Conservation (phyloP, 2,329 filamentous ascomycete species). For the Fusarium sororula region DNA sequence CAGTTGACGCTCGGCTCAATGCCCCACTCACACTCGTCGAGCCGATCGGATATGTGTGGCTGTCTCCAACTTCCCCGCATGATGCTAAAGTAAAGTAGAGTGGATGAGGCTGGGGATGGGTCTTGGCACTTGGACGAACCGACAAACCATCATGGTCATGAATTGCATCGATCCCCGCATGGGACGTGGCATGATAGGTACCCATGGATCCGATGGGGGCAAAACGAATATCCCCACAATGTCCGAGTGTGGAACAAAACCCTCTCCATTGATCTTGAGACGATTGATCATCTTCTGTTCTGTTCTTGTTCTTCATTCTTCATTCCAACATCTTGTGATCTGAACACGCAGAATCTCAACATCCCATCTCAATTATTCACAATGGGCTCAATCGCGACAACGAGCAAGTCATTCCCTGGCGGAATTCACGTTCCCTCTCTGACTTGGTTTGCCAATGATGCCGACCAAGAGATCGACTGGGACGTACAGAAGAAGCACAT, state of each 20-base stretch:
- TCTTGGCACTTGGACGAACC: slow-evolving; percentile 2
- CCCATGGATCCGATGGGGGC: slow-evolving; percentile 21
- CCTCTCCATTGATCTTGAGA: slow-evolving; percentile 16
- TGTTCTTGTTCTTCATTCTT: not conserved
- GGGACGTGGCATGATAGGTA: slow-evolving; percentile 24
- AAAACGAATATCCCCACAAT: slow-evolving; percentile 14
- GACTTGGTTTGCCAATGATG: slow-evolving; percentile 62
- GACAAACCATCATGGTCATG: slow-evolving; percentile 1
- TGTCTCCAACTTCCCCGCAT: slow-evolving; percentile 42
- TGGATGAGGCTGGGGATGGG: slow-evolving; percentile 5
- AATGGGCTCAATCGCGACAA: slow-evolving; percentile 43
- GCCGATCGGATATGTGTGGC: slow-evolving; percentile 40
- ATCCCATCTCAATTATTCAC: not conserved
- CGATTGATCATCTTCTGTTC: not conserved
- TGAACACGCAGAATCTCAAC: not conserved
- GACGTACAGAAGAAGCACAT: slow-evolving; percentile 61
- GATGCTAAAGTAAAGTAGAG: slow-evolving; percentile 11
- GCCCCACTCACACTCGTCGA: slow-evolving; percentile 39
- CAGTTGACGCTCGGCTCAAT: slow-evolving; percentile 34
- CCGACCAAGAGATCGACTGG: slow-evolving; percentile 65
- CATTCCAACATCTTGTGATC: not conserved
- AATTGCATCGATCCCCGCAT: not conserved
- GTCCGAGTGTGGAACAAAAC: slow-evolving; percentile 8
- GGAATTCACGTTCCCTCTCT: slow-evolving; percentile 66
- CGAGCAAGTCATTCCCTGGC: slow-evolving; percentile 52